Conservation (phyloP, 1,139 yeast species). For the Saccharomyces hybrid region DNA sequence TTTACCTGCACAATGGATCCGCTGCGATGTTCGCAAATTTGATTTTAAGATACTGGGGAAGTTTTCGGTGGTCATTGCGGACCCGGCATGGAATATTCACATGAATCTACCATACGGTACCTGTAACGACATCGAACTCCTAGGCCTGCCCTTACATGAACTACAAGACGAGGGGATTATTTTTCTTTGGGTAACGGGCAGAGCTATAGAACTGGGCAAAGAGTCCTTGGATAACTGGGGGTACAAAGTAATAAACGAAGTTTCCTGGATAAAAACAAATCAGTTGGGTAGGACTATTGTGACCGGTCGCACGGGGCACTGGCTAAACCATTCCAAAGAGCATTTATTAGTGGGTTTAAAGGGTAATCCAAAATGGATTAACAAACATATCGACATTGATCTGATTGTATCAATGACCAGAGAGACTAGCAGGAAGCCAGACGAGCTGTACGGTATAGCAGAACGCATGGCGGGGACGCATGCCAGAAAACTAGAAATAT, state of each 20-base stretch:
- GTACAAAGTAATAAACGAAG: slow-evolving; percentile 64
- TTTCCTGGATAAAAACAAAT: slow-evolving; percentile 86
- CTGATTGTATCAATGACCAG: slow-evolving; percentile 74
- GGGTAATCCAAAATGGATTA: slow-evolving; percentile 73
- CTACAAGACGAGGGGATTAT: slow-evolving; percentile 79
- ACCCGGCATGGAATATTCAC: slow-evolving; percentile 87
- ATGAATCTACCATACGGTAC: slow-evolving; percentile 76
- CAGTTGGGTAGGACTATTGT: slow-evolving; percentile 83
- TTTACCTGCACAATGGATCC: slow-evolving; percentile 75
- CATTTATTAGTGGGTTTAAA: slow-evolving; percentile 79
- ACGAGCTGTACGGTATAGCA: slow-evolving; percentile 75
- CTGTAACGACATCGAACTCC: slow-evolving; percentile 63
- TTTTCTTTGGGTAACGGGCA: slow-evolving; percentile 88
- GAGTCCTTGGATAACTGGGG: slow-evolving; percentile 78
- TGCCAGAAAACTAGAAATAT: slow-evolving; percentile 74
- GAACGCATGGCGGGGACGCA: slow-evolving; percentile 74
- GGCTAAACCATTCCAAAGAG: slow-evolving; percentile 93
- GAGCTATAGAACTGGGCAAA: slow-evolving; percentile 83
- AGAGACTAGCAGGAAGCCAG: slow-evolving; percentile 87
- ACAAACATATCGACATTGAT: slow-evolving; percentile 60
- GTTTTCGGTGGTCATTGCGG: slow-evolving; percentile 82
- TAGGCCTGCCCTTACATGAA: slow-evolving; percentile 54
- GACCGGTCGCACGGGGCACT: slow-evolving; percentile 93
- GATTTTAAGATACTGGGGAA: slow-evolving; percentile 68
- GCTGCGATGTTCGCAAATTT: slow-evolving; percentile 68